A percentile compares a stretch with the other conserved stretches of the same genome.
Conservation (phyloP, 257 asterid genomes). For the Vinca minor region DNA sequence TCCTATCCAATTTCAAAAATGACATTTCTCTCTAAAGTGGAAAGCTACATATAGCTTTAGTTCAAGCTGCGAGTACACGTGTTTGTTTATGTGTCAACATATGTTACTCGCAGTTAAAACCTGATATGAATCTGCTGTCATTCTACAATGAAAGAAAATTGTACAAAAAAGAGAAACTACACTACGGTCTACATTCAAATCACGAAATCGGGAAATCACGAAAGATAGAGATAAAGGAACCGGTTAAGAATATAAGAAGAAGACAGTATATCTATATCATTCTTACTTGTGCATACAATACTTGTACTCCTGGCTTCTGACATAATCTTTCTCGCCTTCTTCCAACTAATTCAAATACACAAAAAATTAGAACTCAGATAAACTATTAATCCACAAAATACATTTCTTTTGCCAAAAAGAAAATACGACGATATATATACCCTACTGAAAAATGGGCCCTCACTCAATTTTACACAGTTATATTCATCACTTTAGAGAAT, state of each 20-base stretch:
- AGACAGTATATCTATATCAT: not conserved
- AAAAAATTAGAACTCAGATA: conserved; percentile 11
- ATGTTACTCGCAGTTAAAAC: not conserved
- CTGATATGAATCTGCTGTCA: not conserved
- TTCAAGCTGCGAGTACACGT: not conserved
- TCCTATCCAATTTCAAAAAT: not conserved
- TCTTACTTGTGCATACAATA: conserved; percentile 90
- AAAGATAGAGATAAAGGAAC: not conserved
- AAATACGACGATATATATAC: too few species aligned
- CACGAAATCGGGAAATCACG: not conserved
- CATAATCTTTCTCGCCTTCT: conserved; percentile 82
- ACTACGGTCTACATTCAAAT: not conserved
- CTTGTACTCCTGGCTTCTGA: conserved; percentile 79
- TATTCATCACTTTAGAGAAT: not conserved
- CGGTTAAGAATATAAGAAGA: not conserved
- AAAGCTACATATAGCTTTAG: not conserved
- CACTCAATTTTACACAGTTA: not conserved
- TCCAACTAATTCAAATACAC: conserved; percentile 51
- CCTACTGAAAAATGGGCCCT: not conserved
- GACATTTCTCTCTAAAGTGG: not conserved
- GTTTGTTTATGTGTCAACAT: not conserved
- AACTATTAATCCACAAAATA: not conserved
- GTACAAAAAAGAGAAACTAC: not conserved
- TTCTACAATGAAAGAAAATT: not conserved
- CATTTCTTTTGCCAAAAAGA: not conserved